These are phyloP conservation scores for Calycina marina DNA, from an alignment of 2,329 filamentous ascomycete species.

Conservation along the genomic window DNA sequence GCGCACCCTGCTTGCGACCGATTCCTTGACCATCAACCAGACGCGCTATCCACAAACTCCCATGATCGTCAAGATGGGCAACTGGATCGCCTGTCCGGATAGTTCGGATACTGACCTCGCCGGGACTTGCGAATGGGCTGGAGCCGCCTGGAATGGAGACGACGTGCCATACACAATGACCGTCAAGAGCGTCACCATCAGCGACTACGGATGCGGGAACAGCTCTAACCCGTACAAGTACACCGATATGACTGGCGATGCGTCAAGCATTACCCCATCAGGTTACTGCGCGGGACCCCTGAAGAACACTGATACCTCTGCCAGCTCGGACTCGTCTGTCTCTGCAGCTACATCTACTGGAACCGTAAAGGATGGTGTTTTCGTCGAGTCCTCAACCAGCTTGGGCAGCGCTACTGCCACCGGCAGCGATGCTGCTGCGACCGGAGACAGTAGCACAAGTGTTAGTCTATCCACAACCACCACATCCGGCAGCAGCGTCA, in stretches of 20 bases:
- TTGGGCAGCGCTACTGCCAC: constrained; percentile 1
- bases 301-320: constrained; percentile 5
- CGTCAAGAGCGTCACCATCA: constrained; percentile 33
- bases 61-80: constrained; percentile 49
- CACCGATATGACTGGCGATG: constrained; percentile 31
- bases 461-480: background rate
- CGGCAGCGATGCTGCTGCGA: background rate
- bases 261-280: constrained; percentile 29
- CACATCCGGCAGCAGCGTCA: background rate
- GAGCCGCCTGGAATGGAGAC: constrained; percentile 34
- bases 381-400: constrained; percentile 6
- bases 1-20: constrained; percentile 31
- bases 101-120: constrained; percentile 25
- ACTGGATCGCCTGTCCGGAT: constrained; percentile 29
- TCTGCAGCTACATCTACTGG: constrained; percentile 4
- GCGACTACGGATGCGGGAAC: constrained; percentile 33
- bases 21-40: constrained; percentile 32
- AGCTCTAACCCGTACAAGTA: constrained; percentile 34
- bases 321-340: constrained; percentile 2
- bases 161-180: constrained; percentile 35
- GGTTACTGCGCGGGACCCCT: constrained; percentile 8
- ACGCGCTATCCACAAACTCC: constrained; percentile 54
- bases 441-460: background rate
- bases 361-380: constrained; percentile 5
- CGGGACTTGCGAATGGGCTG: constrained; percentile 54